Percentiles rank a stretch among this genome's conserved stretches.
phyloP scores from a whole-genome alignment of 768 basidiomycete genomes.

The Cubamyces sp. region DNA sequence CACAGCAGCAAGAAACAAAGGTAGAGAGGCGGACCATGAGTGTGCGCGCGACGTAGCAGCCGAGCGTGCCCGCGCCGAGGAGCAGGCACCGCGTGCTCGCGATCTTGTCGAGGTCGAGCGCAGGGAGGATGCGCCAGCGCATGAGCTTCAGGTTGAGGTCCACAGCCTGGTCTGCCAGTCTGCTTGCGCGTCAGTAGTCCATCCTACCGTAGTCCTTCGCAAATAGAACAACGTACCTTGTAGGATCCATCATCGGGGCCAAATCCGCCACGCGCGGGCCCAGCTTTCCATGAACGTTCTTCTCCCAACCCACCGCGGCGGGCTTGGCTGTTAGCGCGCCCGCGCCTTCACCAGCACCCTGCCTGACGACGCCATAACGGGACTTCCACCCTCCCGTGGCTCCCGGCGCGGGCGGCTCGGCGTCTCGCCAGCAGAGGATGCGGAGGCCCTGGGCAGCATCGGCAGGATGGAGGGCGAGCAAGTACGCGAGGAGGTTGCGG shows the following conservation, averaged over 20 bases:
- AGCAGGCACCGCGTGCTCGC: conserved; percentile 79
- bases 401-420: conserved; percentile 47
- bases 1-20: neutral
- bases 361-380: conserved; percentile 57
- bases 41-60: conserved; percentile 92
- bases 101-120: conserved; percentile 87
- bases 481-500: conserved; percentile 86
- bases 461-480: conserved; percentile 76
- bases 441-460: conserved; percentile 54
- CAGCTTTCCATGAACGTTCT: conserved; percentile 85
- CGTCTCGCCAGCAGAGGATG: conserved; percentile 80
- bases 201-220: neutral
- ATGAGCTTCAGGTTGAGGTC: conserved; percentile 97
- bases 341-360: conserved; percentile 30
- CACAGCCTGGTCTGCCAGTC: conserved; percentile 95
- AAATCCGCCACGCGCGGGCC: conserved; percentile 88
- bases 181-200: conserved; percentile 32
- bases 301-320: conserved; percentile 92
- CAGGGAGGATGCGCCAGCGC: conserved; percentile 95
- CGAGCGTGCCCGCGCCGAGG: conserved; percentile 94
- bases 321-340: conserved; percentile 39
- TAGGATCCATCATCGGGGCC: conserved; percentile 96
- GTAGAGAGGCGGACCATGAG: conserved; percentile 67
- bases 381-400: conserved; percentile 55
- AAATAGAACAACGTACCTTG: conserved; percentile 48